A percentile compares a stretch with the other conserved stretches of the same genome.
These are phyloP conservation scores for Yamadazyma atmosphaerica DNA, from an alignment of 1,139 yeast species.

Conservation along the genomic window DNA sequence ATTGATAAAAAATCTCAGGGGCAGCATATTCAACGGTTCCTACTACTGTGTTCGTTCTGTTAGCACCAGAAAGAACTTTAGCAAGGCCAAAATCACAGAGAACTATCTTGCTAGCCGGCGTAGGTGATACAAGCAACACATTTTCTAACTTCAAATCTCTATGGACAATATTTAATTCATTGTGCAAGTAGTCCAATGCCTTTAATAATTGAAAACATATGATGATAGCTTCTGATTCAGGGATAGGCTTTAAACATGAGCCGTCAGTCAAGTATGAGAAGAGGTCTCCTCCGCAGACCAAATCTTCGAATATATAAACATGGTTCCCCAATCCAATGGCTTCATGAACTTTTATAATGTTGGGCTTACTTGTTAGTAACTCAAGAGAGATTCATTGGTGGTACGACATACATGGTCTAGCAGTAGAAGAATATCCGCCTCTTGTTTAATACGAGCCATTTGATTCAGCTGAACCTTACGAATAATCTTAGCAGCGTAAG, in stretches of 20 bases:
- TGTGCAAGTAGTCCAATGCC: slow-evolving; percentile 56
- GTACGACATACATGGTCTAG: slow-evolving; percentile 37
- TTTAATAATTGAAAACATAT: slow-evolving; percentile 56
- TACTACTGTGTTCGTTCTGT: slow-evolving; percentile 53
- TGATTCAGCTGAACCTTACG: slow-evolving; percentile 25
- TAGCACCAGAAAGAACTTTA: slow-evolving; percentile 23
- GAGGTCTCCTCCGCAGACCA: slow-evolving; percentile 63
- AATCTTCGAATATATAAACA: slow-evolving; percentile 51
- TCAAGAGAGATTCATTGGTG: slow-evolving; percentile 10
- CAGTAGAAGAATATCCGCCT: slow-evolving; percentile 39
- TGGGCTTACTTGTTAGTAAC: slow-evolving; percentile 31
- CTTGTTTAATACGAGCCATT: slow-evolving; percentile 23
- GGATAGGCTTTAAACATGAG: slow-evolving; percentile 36
- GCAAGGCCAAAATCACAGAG: slow-evolving; percentile 73
- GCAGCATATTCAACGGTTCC: slow-evolving; percentile 73
- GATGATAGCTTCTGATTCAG: slow-evolving; percentile 55
- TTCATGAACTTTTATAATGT: slow-evolving; percentile 44
- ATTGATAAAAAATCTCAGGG: slow-evolving; percentile 47
- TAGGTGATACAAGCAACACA: slow-evolving; percentile 51
- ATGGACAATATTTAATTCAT: slow-evolving; percentile 18
- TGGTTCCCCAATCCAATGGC: slow-evolving; percentile 35
- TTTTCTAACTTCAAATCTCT: slow-evolving; percentile 50
- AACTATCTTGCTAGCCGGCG: slow-evolving; percentile 50
- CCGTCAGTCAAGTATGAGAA: slow-evolving; percentile 58
- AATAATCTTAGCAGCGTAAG: slow-evolving; percentile 56